Evolutionary conservation across 2,329 filamentous ascomycete species (phyloP), one percentile per base, ranked within the genome.

Genomic region (Sodiomyces alkalinus): DNA sequence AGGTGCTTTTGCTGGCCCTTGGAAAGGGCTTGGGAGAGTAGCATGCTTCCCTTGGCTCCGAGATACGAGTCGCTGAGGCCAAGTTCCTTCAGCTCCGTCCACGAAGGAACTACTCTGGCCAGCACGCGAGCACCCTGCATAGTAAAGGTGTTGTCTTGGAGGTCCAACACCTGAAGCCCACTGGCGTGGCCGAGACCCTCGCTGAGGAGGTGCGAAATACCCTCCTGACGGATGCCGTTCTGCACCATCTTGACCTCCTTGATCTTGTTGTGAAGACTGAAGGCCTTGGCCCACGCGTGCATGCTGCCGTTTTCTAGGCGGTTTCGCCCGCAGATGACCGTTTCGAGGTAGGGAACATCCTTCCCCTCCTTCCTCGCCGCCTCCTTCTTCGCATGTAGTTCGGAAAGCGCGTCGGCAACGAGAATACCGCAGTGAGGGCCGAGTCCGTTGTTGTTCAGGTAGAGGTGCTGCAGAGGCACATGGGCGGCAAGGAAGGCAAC

Each of bases 131-230:
- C 81, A 15, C 86, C 90, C 37, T 68, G 64, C 21, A 77, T 53
- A 7, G 87, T 96, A 51, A 96, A 96, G 1, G 90, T 96, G 58
- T 98, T 98, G 58, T 98, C 90, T 53, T 98, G 87, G 36, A 98
- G 61, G 58, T 98, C 90, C 29, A 98, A 59, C 10, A 85, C 68
- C 48, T 76, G 64, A 31, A 98, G 65, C 24, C 62, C 59, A 18
- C 60, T 63, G 28, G 82, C 72, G 43, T 81, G 66, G 38, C 65
- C 70, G 29, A 98, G 64, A 36, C 90, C 90, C 29, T 86, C 64
- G 35, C 70, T 74, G 38, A 98, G 60, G 32, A 98, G 62, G 39
- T 78, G 68, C 26, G 75, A 75, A 45, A 96, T 90, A 35, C 90
- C 90, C 53, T 96, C 85, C 48, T 87, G 82, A 23, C 90, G 72